These are phyloP conservation scores for Cornus kousa DNA, from an alignment of 148 eudicot species.

Conservation along the genomic window DNA sequence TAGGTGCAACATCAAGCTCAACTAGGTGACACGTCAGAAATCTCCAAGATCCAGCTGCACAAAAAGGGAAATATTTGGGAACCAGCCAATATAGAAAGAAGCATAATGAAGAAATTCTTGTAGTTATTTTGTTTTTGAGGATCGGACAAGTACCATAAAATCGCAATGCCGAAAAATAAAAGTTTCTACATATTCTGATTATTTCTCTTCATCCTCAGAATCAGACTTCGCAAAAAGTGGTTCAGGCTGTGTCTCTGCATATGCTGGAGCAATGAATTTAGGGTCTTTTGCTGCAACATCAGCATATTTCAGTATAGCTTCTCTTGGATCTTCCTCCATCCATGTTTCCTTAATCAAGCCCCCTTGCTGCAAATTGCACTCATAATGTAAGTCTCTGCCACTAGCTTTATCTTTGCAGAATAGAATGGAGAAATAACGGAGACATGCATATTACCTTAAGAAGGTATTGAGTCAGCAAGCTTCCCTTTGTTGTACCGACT, in stretches of 20 bases:
- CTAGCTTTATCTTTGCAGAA: not conserved
- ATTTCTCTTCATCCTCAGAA: slow-evolving; percentile 76
- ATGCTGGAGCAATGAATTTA: slow-evolving; percentile 90
- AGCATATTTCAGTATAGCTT: slow-evolving; percentile 90
- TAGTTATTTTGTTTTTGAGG: not conserved
- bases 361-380: slow-evolving; percentile 70
- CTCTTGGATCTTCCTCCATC: slow-evolving; percentile 99
- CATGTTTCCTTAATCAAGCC: slow-evolving; percentile 95
- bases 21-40: not conserved
- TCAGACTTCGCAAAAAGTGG: slow-evolving; percentile 79
- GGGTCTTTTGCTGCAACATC: slow-evolving; percentile 94
- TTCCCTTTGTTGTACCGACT: slow-evolving; percentile 88
- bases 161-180: not conserved
- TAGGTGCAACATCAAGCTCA: not conserved
- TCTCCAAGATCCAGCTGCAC: not conserved
- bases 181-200: not conserved
- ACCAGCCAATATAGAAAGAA: not conserved
- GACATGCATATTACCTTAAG: slow-evolving; percentile 60
- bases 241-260: slow-evolving; percentile 85
- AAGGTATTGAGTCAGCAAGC: slow-evolving; percentile 93
- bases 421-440: not conserved
- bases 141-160: slow-evolving; percentile 2
- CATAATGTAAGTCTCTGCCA: slow-evolving; percentile 1
- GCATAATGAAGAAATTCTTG: not conserved
- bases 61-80: not conserved